Evolutionary conservation across 108 stramenopile genomes (phyloP).

Genomic region (Tribonema minus): DNA sequence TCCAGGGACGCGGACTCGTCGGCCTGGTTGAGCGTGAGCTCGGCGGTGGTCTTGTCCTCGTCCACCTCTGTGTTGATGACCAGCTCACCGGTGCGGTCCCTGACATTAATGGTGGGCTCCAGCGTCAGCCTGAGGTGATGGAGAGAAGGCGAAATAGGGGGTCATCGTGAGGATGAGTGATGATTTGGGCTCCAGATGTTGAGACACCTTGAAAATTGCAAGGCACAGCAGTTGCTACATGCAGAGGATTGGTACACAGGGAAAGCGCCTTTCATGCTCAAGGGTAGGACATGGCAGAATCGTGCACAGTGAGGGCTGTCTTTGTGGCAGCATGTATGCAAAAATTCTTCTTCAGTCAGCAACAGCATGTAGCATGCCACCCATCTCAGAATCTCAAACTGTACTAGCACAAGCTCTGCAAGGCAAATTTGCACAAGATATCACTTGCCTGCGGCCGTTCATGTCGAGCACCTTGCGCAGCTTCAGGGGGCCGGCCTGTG

Average conservation of each 20-base stretch:
- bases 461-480: conserved; percentile 20
- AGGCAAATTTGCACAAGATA: background rate
- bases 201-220: too few relatives aligned
- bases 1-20: conserved; percentile 29
- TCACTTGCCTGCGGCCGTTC: conserved; percentile 4
- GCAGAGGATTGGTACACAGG: too few relatives aligned
- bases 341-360: too few relatives aligned
- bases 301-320: too few relatives aligned
- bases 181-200: too few relatives aligned
- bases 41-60: conserved; percentile 17
- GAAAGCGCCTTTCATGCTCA: too few relatives aligned
- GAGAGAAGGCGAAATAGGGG: background rate
- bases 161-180: too few relatives aligned
- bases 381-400: background rate
- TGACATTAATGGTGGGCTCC: conserved; percentile 29
- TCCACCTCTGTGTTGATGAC: conserved; percentile 20
- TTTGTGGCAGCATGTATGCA: too few relatives aligned
- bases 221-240: too few relatives aligned
- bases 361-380: background rate
- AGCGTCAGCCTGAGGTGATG: background rate
- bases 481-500: conserved; percentile 21
- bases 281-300: too few relatives aligned
- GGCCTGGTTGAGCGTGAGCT: conserved; percentile 23
- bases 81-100: too few relatives aligned
- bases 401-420: background rate